phyloP scores from a whole-genome alignment of 345 rosid genomes.

The Jatropha curcas region DNA sequence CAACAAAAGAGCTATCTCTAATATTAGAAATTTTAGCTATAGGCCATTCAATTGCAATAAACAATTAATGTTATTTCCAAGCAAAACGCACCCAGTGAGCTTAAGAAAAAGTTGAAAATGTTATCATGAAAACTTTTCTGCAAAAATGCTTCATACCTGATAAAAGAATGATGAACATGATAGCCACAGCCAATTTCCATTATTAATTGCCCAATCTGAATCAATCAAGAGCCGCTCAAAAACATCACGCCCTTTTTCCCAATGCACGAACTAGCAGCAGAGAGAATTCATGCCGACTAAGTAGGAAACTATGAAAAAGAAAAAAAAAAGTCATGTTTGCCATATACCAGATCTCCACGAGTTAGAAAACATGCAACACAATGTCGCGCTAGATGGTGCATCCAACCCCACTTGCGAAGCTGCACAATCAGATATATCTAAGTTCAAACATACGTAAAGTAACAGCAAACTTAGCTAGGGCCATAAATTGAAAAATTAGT shows the following conservation, averaged over 20 bases:
- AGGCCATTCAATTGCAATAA: not conserved
- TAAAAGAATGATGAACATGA: conserved; percentile 98
- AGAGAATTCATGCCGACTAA: conserved; percentile 28
- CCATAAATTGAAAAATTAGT: not conserved
- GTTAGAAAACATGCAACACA: conserved; percentile 92
- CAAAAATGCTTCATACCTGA: conserved; percentile 48
- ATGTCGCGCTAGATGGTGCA: conserved; percentile 94
- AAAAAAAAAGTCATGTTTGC: not conserved
- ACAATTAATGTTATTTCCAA: not conserved
- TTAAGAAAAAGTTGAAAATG: too few relatives aligned
- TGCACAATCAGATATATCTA: conserved; percentile 29
- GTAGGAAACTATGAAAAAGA: conserved; percentile 12
- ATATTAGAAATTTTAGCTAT: not conserved
- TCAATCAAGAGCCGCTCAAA: conserved; percentile 91
- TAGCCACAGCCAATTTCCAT: conserved; percentile 94
- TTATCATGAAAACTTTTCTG: conserved; percentile 7
- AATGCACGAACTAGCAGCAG: conserved; percentile 78
- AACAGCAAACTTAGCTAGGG: not conserved
- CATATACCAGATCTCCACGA: conserved; percentile 90
- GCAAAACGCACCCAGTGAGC: too few relatives aligned
- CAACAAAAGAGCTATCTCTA: conserved; percentile 13
- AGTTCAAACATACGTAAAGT: conserved; percentile 4
- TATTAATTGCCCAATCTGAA: conserved; percentile 95
- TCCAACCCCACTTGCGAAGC: conserved; percentile 98
- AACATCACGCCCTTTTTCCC: conserved; percentile 97